Evolutionary conservation across 1,284 basidiomycete genomes (phyloP).

Genomic region (Ustilago hordei): DNA sequence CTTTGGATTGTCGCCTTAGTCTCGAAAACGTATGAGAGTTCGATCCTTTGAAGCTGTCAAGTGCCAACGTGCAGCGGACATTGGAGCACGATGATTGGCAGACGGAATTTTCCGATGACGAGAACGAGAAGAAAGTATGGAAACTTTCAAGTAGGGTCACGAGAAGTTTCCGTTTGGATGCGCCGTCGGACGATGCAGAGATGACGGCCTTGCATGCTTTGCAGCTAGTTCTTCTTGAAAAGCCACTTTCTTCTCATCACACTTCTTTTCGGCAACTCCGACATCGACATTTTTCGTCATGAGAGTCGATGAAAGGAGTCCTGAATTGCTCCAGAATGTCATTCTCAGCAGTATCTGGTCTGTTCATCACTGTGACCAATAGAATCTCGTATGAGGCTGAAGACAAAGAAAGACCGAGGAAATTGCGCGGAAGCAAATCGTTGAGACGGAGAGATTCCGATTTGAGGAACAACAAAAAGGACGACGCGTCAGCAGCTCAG

Average conservation of each 20-base stretch:
- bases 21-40: not conserved
- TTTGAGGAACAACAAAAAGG: not conserved
- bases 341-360: too few relatives aligned
- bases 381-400: not conserved
- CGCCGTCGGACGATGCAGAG: constrained; percentile 3
- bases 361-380: too few relatives aligned
- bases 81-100: constrained; percentile 19
- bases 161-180: constrained; percentile 10
- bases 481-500: not conserved
- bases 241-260: not conserved
- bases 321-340: constrained; percentile 3
- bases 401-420: not conserved
- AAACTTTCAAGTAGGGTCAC: constrained; percentile 14
- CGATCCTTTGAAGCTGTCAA: constrained; percentile 13
- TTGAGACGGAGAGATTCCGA: not conserved
- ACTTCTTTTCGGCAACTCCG: not conserved
- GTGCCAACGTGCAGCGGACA: constrained; percentile 21
- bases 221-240: not conserved
- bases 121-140: not conserved
- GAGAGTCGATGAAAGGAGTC: not conserved
- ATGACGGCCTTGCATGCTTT: constrained; percentile 4
- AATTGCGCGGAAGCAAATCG: not conserved
- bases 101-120: constrained; percentile 32
- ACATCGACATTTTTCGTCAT: not conserved
- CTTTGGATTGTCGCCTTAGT: constrained; percentile 5